A percentile compares a stretch with the other conserved stretches of the same genome.
phyloP scores from a whole-genome alignment of 768 basidiomycete genomes.

The Naganishia antarctica region DNA sequence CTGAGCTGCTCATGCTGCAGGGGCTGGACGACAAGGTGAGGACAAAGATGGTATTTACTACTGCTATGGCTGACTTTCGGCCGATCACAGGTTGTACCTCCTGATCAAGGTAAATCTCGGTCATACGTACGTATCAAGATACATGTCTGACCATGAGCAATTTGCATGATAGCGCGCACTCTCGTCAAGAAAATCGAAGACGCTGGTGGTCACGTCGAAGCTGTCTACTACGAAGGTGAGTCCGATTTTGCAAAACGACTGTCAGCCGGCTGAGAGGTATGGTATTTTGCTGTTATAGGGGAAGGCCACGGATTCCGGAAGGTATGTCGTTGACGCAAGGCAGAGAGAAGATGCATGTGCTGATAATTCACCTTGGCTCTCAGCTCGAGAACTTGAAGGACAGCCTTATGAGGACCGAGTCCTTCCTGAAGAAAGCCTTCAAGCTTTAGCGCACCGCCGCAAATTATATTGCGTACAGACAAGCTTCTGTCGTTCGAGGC shows the following conservation, averaged over 20 bases:
- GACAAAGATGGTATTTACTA: background rate
- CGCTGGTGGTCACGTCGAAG: conserved; percentile 58
- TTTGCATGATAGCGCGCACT: conserved; percentile 27
- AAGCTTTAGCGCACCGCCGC: conserved; percentile 17
- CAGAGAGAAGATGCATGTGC: background rate
- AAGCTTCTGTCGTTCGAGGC: too few relatives aligned
- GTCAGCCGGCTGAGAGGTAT: too few relatives aligned
- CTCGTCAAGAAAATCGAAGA: conserved; percentile 59
- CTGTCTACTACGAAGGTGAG: conserved; percentile 62
- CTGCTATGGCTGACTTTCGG: conserved; percentile 57
- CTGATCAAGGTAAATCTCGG: conserved; percentile 57
- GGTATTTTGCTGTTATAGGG: conserved; percentile 37
- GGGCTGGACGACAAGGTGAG: conserved; percentile 36
- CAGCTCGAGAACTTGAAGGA: conserved; percentile 30
- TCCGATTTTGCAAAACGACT: too few relatives aligned
- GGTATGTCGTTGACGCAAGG: background rate
- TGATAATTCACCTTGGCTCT: background rate
- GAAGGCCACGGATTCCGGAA: conserved; percentile 33
- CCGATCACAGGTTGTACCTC: conserved; percentile 60
- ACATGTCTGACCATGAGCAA: too few relatives aligned
- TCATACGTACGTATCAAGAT: too few relatives aligned
- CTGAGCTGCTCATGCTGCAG: conserved; percentile 30
- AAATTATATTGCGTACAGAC: background rate
- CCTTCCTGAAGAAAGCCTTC: conserved; percentile 25
- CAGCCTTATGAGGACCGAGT: conserved; percentile 25